phyloP scores from a whole-genome alignment of 331 rosid genomes.

The Malus hybrid region DNA sequence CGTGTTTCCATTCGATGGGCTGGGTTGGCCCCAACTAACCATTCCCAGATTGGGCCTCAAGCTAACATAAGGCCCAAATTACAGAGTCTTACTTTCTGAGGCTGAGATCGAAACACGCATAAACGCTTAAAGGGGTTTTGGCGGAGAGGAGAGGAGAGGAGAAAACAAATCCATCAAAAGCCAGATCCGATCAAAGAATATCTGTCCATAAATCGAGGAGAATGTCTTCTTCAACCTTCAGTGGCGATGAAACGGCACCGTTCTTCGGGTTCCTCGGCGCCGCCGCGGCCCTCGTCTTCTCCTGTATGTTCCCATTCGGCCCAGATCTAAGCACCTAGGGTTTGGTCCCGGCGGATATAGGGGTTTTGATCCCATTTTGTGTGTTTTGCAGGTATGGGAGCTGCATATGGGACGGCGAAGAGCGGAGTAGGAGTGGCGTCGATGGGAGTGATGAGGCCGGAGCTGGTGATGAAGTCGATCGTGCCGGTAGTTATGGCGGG shows the following conservation, averaged over 20 bases:
- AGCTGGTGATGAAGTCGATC: slow-evolving; percentile 58
- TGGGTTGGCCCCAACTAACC: no score
- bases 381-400: slow-evolving; percentile 48
- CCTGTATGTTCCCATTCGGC: no score
- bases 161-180: not conserved
- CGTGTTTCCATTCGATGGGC: no score
- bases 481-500: slow-evolving; percentile 67
- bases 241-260: slow-evolving; percentile 36
- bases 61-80: no score
- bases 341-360: slow-evolving; percentile 15
- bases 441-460: slow-evolving; percentile 66
- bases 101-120: not conserved
- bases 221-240: slow-evolving; percentile 38
- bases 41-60: no score
- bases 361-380: slow-evolving; percentile 4
- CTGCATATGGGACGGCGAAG: slow-evolving; percentile 59
- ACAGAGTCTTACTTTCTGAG: not conserved
- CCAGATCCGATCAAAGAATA: slow-evolving; percentile 18
- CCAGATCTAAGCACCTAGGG: no score
- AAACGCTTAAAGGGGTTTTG: not conserved
- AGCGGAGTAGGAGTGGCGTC: slow-evolving; percentile 64
- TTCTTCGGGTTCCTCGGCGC: no score
- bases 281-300: no score
- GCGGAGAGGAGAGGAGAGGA: not conserved
- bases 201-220: not conserved